Base-by-base conservation (phyloP, 371 early-diverging fungal species). In the Phascolomyces articulosus region DNA sequence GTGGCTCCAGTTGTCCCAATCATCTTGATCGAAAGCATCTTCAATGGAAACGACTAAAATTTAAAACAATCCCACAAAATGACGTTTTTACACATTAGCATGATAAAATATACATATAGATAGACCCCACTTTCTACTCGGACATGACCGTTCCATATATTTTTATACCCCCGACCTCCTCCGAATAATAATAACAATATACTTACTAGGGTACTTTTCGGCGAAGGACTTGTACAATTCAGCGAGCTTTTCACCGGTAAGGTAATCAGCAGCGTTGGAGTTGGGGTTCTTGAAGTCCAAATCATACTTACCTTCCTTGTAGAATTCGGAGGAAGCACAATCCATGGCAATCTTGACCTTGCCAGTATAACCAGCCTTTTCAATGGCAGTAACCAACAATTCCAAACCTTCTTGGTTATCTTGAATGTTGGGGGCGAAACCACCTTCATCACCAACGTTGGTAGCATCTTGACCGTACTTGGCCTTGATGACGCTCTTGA, bases 391-490 rank as follows among this genome's bases (percentile, higher is more conserved):
- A 68, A 86, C 87, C 66, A 99, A 85, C 58, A 99, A 90, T 62
- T 97, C 95, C 56, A 99, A 92, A 74, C 97, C 98, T 87, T 99
- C 99, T 71, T 89, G 88, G 89, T 93, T 93, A 75, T 96, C 92
- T 85, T 95, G 95, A 71, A 99, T 96, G 85, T 99, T 98, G 76
- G 99, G 99, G 51, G 99, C 99, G 80, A 99, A 99, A 69, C 99
- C 99, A 77, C 99, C 99, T 86, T 99, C 99, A 77, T 99, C 99
- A 77, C 99, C 99, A 65, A 99, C 99, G 78, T 96, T 96, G 84
- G 96, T 97, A 71, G 97, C 95, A 78, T 98, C 98, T 78, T 93
- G 95, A 63, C 99, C 98, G 83, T 98, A 99, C 90, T 98, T 95
- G 78, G 87, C 82, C 90, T 97, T 96, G 89, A 99, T 98, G 67